Conservation (phyloP, 225 moss, liverwort and hornwort genomes). For the Rhytidiadelphus loreus region DNA sequence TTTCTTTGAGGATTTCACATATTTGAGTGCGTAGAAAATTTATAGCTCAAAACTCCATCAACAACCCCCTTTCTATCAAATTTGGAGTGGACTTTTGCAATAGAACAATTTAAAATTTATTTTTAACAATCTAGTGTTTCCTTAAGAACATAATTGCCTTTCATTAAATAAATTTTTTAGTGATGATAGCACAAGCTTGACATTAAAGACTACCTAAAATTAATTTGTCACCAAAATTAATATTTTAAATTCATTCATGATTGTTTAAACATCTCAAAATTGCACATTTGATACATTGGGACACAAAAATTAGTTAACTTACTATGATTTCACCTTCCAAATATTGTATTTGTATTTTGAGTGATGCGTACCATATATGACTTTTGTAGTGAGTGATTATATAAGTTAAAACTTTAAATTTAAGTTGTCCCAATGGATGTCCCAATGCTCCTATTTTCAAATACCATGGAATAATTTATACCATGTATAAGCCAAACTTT, state of each 20-base stretch:
- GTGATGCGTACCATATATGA: background rate
- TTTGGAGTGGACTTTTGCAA: rapidly evolving
- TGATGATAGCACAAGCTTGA: background rate
- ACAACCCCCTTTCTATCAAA: rapidly evolving
- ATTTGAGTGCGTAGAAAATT: background rate
- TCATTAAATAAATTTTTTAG: background rate
- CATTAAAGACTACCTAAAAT: background rate
- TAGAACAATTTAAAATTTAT: background rate
- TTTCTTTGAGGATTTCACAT: background rate
- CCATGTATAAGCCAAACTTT: too few relatives aligned
- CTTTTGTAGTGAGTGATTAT: background rate
- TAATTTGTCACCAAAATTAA: background rate
- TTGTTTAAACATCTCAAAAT: background rate
- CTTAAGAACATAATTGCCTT: background rate
- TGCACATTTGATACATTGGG: background rate
- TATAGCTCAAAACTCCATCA: background rate
- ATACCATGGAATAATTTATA: too few relatives aligned
- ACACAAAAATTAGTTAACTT: background rate
- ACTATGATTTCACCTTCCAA: background rate
- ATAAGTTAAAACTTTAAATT: background rate
- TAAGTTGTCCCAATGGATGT: background rate
- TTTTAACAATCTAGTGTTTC: background rate
- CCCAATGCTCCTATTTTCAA: background rate
- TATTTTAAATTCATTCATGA: too few relatives aligned
- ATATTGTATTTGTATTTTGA: background rate